Conservation (phyloP, 495 filamentous ascomycete genomes). For the Friedmanniomyces simplex region DNA sequence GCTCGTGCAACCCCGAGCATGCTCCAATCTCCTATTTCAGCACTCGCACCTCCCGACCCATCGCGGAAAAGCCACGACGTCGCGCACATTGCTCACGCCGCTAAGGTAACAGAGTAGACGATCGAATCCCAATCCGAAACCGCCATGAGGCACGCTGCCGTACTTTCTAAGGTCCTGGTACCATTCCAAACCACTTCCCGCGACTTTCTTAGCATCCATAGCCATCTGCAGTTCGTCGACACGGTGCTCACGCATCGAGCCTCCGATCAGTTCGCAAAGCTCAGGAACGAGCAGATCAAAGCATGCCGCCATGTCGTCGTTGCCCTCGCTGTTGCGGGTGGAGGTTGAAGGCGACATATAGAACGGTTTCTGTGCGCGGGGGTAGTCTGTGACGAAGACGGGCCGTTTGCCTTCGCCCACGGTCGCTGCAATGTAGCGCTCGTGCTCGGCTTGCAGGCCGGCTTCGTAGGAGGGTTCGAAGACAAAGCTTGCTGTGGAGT, state of each 20-base stretch:
- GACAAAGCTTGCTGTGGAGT: conserved; percentile 45
- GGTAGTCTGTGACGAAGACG: conserved; percentile 91
- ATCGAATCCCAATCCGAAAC: conserved; percentile 92
- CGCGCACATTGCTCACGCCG: conserved; percentile 73
- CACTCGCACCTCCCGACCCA: conserved; percentile 90
- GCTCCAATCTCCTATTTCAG: conserved; percentile 32
- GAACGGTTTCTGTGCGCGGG: conserved; percentile 77
- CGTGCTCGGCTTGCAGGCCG: conserved; percentile 84
- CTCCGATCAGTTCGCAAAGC: conserved; percentile 80
- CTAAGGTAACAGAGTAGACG: conserved; percentile 76
- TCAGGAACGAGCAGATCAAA: conserved; percentile 92
- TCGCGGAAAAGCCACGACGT: conserved; percentile 80
- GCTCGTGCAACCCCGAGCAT: too few species aligned
- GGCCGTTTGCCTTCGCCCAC: conserved; percentile 56
- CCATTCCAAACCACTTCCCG: conserved; percentile 55
- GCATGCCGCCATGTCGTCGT: conserved; percentile 63
- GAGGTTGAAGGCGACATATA: conserved; percentile 66
- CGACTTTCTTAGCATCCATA: conserved; percentile 54
- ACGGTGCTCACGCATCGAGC: conserved; percentile 87
- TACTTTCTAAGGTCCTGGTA: conserved; percentile 90
- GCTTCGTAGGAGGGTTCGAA: conserved; percentile 57
- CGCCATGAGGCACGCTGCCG: conserved; percentile 91
- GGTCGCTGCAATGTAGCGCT: conserved; percentile 68
- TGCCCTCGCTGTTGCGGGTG: not conserved
- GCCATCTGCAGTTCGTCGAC: conserved; percentile 55